A percentile compares a stretch with the other conserved stretches of the same genome.
Evolutionary conservation across 352 stramenopile species (phyloP).

Genomic region (Pythium graminicola): DNA sequence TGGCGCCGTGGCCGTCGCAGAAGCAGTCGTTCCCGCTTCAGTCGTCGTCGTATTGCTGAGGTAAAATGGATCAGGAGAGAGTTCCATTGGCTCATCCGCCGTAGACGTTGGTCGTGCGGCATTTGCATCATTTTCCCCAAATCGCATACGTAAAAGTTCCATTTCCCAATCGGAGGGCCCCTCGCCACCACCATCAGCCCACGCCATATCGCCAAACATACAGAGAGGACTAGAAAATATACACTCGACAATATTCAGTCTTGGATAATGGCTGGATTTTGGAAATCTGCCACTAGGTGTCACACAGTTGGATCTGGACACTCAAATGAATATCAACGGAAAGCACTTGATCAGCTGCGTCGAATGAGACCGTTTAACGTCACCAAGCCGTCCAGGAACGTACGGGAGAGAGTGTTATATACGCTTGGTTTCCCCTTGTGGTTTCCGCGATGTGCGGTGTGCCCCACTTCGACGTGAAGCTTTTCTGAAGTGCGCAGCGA

Average conservation of each 20-base stretch:
- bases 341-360: too few species aligned
- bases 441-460: not conserved
- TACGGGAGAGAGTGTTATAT: not conserved
- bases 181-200: conserved; percentile 12
- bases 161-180: conserved; percentile 17
- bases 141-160: conserved; percentile 19
- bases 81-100: conserved; percentile 17
- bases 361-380: not conserved
- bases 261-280: too few species aligned
- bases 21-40: not conserved
- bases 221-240: not conserved
- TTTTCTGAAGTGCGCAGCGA: conserved; percentile 23
- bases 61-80: conserved; percentile 18
- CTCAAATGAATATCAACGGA: too few species aligned
- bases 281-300: too few species aligned
- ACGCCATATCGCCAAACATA: conserved; percentile 27
- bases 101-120: not conserved
- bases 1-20: not conserved
- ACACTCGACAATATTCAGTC: too few species aligned
- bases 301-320: too few species aligned
- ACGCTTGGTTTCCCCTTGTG: not conserved
- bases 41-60: not conserved
- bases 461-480: conserved; percentile 20
- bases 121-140: conserved; percentile 1
- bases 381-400: not conserved